Base-by-base conservation (phyloP, 177 flowering plant species). In the Vitis hybrid region DNA sequence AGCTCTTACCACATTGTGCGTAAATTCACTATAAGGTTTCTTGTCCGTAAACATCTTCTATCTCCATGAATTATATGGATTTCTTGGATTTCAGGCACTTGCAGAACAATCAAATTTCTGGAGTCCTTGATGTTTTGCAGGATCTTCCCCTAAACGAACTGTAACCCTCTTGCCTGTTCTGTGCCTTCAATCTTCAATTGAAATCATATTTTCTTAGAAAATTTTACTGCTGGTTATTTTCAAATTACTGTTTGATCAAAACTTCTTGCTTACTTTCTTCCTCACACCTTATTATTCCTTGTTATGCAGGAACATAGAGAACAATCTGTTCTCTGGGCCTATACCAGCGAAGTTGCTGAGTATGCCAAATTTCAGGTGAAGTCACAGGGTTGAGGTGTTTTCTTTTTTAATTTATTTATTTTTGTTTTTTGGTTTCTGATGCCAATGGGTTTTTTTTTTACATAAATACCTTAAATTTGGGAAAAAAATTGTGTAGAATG, bases 321-420 rank as follows among this genome's bases (percentile, higher is more conserved):
- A 93, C 69, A 95, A 95, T 73, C 68, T 80, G 51, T 90, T 95
- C 80, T 90, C 87, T 51, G 99, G 99, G 29, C 93, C 99, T 29
- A 84, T 93, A 72, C 99, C 99, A 49, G 75, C 53, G n/a, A 88
- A 83, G 68, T 72, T 95, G 76, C 60, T 85, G 55, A 75, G 48
- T 31, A 88, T 95, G 66, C 91, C 96, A n/a, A 83, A 72, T 83
- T 93, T 95, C 84, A 91, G 83, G 98, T 94, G 69, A 86, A 76
- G 13, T 62, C 57, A 10, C n/a, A 5, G 4, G 45, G 18, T 45
- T 33, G 45, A 33, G 29, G 29, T 26, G 29, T 26, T 26, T 26
- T 2, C 29, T 26, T 26, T 26, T 26, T 26, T 26, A 26, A 26
- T 26, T 26, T 2, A 26, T 26, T 26, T 26, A 26, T 26, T 26